Percentiles rank a stretch among this genome's conserved stretches.
Conservation (phyloP, 2,329 filamentous ascomycete species). For the Aspergillus terreus region DNA sequence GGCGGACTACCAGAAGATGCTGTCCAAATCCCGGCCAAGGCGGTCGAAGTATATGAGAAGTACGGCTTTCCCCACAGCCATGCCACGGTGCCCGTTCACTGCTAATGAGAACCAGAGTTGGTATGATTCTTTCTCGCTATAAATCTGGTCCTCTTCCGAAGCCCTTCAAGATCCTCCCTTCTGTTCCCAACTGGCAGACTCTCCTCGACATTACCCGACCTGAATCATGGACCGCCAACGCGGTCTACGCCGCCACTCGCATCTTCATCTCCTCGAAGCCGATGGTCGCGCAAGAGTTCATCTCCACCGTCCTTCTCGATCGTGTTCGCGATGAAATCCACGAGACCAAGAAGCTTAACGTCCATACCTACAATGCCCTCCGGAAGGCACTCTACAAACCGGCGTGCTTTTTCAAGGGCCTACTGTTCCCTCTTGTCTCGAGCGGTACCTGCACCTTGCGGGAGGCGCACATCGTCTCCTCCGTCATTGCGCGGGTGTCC, state of each 20-base stretch:
- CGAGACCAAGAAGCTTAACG: constrained; percentile 90
- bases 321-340: constrained; percentile 90
- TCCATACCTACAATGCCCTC: constrained; percentile 89
- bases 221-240: constrained; percentile 72
- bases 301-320: constrained; percentile 82
- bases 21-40: constrained; percentile 82
- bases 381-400: constrained; percentile 95
- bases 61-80: constrained; percentile 34
- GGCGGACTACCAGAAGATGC: constrained; percentile 69
- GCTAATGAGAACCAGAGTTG: constrained; percentile 56
- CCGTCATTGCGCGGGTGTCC: constrained; percentile 77
- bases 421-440: constrained; percentile 84
- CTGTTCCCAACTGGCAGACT: constrained; percentile 86
- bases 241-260: constrained; percentile 81
- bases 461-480: constrained; percentile 87
- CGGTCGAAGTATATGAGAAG: constrained; percentile 92
- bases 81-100: not conserved
- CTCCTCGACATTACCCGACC: constrained; percentile 82
- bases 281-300: constrained; percentile 74
- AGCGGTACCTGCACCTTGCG: constrained; percentile 85
- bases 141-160: constrained; percentile 96
- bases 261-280: constrained; percentile 88
- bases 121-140: constrained; percentile 83
- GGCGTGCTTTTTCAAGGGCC: constrained; percentile 92
- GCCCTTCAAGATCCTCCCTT: constrained; percentile 94